Evolutionary conservation across 2,329 filamentous ascomycete species (phyloP).

Genomic region (Pseudogymnoascus sp.): DNA sequence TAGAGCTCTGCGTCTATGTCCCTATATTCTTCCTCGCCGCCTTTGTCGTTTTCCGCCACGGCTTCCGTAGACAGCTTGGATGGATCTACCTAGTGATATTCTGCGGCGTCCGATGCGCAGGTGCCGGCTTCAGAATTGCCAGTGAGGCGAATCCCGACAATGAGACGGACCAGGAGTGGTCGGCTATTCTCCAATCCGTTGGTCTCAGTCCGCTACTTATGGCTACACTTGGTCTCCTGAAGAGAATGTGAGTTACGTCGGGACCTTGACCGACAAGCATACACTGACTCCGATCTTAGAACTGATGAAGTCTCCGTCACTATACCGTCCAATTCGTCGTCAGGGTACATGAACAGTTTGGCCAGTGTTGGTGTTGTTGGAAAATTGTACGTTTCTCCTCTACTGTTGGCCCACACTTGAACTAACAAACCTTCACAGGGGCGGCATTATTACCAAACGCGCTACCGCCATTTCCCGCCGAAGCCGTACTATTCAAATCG

Average conservation of each 20-base stretch:
- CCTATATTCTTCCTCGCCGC: conserved; percentile 18
- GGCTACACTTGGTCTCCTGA: conserved; percentile 22
- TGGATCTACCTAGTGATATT: conserved; percentile 31
- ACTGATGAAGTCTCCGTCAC: conserved; percentile 19
- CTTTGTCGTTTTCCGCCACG: conserved; percentile 20
- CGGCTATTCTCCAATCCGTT: conserved; percentile 23
- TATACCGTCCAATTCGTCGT: conserved; percentile 12
- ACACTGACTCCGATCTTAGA: conserved; percentile 11
- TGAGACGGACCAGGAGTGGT: conserved; percentile 25
- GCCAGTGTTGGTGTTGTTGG: not conserved
- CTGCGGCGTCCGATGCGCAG: conserved; percentile 25
- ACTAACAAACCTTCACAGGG: conserved; percentile 2
- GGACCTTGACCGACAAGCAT: not conserved
- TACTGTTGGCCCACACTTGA: not conserved
- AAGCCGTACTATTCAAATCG: conserved; percentile 23
- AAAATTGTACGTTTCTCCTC: not conserved
- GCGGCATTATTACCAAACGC: conserved; percentile 16
- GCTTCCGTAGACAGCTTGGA: conserved; percentile 26
- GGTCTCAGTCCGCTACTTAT: conserved; percentile 24
- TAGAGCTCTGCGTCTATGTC: conserved; percentile 23
- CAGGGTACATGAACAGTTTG: not conserved
- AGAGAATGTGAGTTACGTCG: conserved; percentile 20
- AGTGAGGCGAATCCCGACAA: conserved; percentile 21
- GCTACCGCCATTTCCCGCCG: conserved; percentile 20
- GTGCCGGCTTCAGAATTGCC: conserved; percentile 26